These are phyloP conservation scores for Myxozyma neotropica DNA, from an alignment of 805 yeast genomes.

Conservation along the genomic window DNA sequence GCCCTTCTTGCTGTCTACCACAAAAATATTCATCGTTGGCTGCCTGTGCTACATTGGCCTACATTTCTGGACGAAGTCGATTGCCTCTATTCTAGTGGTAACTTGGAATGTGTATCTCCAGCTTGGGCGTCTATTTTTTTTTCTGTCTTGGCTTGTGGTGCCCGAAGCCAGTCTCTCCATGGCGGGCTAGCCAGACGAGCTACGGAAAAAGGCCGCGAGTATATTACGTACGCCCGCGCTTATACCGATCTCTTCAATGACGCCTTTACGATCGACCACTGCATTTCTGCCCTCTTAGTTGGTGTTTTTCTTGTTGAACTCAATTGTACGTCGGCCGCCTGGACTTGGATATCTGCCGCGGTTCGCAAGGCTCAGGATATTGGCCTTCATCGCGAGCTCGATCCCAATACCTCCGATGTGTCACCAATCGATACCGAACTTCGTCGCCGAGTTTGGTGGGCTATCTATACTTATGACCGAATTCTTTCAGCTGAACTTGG, in stretches of 20 bases:
- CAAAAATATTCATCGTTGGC: slow-evolving; percentile 36
- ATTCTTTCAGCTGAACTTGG: slow-evolving; percentile 33
- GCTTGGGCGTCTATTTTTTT: slow-evolving; percentile 35
- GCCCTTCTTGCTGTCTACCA: slow-evolving; percentile 31
- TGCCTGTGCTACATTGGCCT: slow-evolving; percentile 39
- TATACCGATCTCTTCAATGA: slow-evolving; percentile 30
- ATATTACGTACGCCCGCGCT: slow-evolving; percentile 10
- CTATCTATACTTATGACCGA: slow-evolving; percentile 36
- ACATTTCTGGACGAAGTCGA: slow-evolving; percentile 29
- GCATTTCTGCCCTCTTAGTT: slow-evolving; percentile 33
- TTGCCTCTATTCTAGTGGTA: slow-evolving; percentile 23
- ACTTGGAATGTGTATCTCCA: slow-evolving; percentile 13
- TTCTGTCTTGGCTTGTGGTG: slow-evolving; percentile 38
- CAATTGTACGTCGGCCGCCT: slow-evolving; percentile 33
- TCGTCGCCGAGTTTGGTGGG: slow-evolving; percentile 38
- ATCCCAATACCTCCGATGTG: background rate
- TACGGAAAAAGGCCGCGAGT: slow-evolving; percentile 23
- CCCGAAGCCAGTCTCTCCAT: slow-evolving; percentile 29
- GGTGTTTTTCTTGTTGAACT: slow-evolving; percentile 35
- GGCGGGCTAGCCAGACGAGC: slow-evolving; percentile 25
- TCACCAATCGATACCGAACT: slow-evolving; percentile 22
- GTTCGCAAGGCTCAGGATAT: slow-evolving; percentile 33
- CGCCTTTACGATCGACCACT: slow-evolving; percentile 28
- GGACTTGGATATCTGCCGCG: slow-evolving; percentile 36
- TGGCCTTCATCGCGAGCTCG: slow-evolving; percentile 25